Evolutionary conservation across 352 stramenopile genomes (phyloP).

Genomic region (Blastocystis sp.): DNA sequence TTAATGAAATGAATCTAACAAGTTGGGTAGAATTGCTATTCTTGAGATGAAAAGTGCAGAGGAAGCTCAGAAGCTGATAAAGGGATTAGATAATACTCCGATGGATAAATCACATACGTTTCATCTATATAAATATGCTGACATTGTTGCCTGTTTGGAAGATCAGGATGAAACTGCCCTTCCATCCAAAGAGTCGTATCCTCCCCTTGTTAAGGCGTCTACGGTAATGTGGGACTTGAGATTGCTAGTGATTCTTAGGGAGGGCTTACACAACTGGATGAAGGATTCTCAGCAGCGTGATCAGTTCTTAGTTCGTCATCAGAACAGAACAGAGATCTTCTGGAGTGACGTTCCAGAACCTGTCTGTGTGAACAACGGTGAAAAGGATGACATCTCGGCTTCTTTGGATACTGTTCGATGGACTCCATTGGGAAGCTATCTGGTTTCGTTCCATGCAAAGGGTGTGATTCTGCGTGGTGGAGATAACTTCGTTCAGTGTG

Average conservation of each 20-base stretch:
- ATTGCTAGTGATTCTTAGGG: background rate
- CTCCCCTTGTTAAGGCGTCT: background rate
- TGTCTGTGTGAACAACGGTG: background rate
- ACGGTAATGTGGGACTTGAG: background rate
- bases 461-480: background rate
- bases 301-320: slow-evolving; percentile 21
- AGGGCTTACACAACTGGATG: slow-evolving; percentile 12
- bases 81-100: slow-evolving; percentile 1
- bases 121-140: slow-evolving; percentile 12
- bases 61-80: slow-evolving; percentile 16
- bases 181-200: background rate
- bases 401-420: background rate
- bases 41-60: slow-evolving; percentile 10
- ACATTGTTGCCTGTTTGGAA: background rate
- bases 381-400: background rate
- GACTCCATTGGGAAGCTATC: slow-evolving; percentile 19
- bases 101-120: slow-evolving; percentile 52
- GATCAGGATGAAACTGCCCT: background rate
- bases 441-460: background rate
- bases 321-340: background rate
- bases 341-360: background rate
- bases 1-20: background rate
- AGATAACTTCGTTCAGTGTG: background rate
- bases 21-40: slow-evolving; percentile 19
- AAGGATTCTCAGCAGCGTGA: background rate